Conservation (phyloP, 2,329 filamentous ascomycete species). For the Paecilomyces niveus region DNA sequence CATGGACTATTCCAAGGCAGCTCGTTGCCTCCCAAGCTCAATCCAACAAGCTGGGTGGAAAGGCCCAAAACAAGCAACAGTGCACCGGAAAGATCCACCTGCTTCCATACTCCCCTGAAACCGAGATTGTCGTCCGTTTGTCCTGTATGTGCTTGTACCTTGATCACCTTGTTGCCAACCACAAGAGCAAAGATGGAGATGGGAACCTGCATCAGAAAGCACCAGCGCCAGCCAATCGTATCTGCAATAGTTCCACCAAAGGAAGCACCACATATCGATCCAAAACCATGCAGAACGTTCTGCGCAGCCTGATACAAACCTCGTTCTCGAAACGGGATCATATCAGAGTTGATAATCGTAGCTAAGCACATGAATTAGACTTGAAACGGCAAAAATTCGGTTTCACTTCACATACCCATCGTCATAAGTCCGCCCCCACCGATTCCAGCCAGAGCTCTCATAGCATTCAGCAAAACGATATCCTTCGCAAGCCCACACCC, state of each 20-base stretch:
- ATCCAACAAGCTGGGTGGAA: slow-evolving; percentile 45
- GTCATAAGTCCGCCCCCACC: slow-evolving; percentile 66
- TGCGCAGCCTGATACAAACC: slow-evolving; percentile 63
- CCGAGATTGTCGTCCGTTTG: slow-evolving; percentile 13
- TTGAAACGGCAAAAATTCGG: background rate
- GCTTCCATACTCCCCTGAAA: slow-evolving; percentile 41
- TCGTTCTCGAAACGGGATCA: slow-evolving; percentile 67
- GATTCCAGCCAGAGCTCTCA: slow-evolving; percentile 63
- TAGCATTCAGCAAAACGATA: slow-evolving; percentile 64
- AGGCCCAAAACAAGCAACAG: slow-evolving; percentile 52
- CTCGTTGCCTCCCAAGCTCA: slow-evolving; percentile 41
- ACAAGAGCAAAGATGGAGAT: slow-evolving; percentile 50
- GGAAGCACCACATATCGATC: slow-evolving; percentile 50
- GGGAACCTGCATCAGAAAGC: slow-evolving; percentile 56
- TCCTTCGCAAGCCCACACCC: slow-evolving; percentile 63
- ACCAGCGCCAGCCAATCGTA: slow-evolving; percentile 41
- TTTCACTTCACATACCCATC: slow-evolving; percentile 38
- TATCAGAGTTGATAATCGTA: slow-evolving; percentile 64
- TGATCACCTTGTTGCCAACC: slow-evolving; percentile 48
- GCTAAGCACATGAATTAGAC: slow-evolving; percentile 18
- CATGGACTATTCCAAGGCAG: slow-evolving; percentile 37
- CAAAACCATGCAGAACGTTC: slow-evolving; percentile 56
- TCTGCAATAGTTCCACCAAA: slow-evolving; percentile 39
- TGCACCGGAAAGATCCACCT: slow-evolving; percentile 54
- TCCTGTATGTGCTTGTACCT: slow-evolving; percentile 30